Conservation (phyloP, 2,329 filamentous ascomycete species). For the Clarireedia sp. region DNA sequence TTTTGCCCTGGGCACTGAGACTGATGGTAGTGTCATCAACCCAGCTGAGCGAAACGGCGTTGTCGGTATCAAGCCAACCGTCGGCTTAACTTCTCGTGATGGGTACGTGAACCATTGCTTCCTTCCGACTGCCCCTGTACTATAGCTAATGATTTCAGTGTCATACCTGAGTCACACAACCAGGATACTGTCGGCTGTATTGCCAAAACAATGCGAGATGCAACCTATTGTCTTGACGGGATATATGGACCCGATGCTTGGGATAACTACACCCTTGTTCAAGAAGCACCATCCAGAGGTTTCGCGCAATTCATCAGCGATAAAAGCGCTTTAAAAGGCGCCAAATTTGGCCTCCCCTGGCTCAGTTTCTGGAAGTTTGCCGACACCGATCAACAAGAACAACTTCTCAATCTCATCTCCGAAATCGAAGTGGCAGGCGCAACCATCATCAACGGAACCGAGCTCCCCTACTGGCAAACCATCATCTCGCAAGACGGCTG, state of each 20-base stretch:
- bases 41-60: constrained; percentile 62
- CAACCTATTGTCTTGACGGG: constrained; percentile 55
- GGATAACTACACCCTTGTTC: constrained; percentile 59
- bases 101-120: constrained; percentile 28
- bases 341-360: constrained; percentile 65
- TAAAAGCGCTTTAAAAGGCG: constrained; percentile 44
- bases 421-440: constrained; percentile 54
- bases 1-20: constrained; percentile 66
- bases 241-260: constrained; percentile 57
- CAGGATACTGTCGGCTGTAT: constrained; percentile 65
- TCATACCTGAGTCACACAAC: constrained; percentile 59
- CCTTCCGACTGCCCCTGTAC: neutral
- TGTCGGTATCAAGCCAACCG: constrained; percentile 69
- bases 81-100: constrained; percentile 59
- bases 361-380: constrained; percentile 60
- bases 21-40: constrained; percentile 64
- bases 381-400: constrained; percentile 44
- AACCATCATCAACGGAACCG: constrained; percentile 60
- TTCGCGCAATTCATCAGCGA: constrained; percentile 40
- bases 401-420: constrained; percentile 43
- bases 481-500: constrained; percentile 61
- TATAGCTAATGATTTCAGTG: constrained; percentile 29
- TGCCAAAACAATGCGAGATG: constrained; percentile 61
- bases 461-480: constrained; percentile 53
- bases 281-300: constrained; percentile 45